These are phyloP conservation scores for Eucalyptus globulus DNA, from an alignment of 345 rosid genomes.

Conservation along the genomic window DNA sequence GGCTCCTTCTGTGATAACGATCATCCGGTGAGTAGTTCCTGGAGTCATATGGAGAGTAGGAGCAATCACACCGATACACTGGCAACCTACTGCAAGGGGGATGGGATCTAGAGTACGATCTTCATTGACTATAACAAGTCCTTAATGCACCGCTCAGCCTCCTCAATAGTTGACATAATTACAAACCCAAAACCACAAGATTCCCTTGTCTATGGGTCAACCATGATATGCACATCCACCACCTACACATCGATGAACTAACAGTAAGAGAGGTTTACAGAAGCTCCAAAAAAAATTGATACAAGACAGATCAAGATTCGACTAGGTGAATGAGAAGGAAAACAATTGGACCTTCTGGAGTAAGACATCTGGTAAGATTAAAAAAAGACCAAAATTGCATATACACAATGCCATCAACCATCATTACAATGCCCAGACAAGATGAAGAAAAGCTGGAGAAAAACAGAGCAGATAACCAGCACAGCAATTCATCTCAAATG, in stretches of 20 bases:
- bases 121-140: slow-evolving; percentile 18
- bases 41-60: slow-evolving; percentile 18
- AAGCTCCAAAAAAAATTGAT: neutral
- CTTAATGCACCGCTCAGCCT: slow-evolving; percentile 73
- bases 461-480: neutral
- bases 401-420: too few species aligned
- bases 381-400: neutral
- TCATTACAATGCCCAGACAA: neutral
- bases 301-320: neutral
- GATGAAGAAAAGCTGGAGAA: neutral
- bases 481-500: neutral
- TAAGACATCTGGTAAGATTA: slow-evolving; percentile 50
- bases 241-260: slow-evolving; percentile 26
- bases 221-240: slow-evolving; percentile 72
- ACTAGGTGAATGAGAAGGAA: slow-evolving; percentile 40
- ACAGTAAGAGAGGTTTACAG: neutral
- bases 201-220: slow-evolving; percentile 89
- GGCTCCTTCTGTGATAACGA: neutral
- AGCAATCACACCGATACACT: slow-evolving; percentile 20
- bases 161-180: slow-evolving; percentile 46
- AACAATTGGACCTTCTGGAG: slow-evolving; percentile 53
- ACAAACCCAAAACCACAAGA: slow-evolving; percentile 89
- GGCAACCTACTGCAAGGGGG: slow-evolving; percentile 45
- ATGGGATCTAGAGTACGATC: slow-evolving; percentile 22
- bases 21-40: slow-evolving; percentile 13